phyloP scores from a whole-genome alignment of 805 yeast genomes.

The Suhomyces vadensis region DNA sequence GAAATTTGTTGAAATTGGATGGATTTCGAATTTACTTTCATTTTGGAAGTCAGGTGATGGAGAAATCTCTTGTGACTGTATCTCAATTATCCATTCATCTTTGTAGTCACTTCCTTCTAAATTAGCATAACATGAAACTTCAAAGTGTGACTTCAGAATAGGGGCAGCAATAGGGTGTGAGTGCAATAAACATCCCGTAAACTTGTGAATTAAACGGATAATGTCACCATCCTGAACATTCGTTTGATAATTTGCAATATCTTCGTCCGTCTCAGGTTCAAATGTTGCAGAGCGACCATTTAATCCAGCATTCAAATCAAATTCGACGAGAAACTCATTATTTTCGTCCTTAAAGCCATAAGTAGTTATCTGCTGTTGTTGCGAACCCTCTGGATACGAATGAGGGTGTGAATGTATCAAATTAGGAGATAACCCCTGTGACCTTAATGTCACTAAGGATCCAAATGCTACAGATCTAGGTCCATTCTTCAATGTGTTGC shows the following conservation, averaged over 20 bases:
- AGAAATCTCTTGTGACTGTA: conserved; percentile 59
- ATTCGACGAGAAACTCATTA: conserved; percentile 88
- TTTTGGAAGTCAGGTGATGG: conserved; percentile 41
- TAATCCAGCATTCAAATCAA: conserved; percentile 50
- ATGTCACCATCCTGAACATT: conserved; percentile 60
- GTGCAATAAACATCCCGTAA: conserved; percentile 75
- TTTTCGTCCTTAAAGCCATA: conserved; percentile 95
- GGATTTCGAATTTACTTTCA: conserved; percentile 55
- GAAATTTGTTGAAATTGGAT: conserved; percentile 76
- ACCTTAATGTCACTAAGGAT: conserved; percentile 63
- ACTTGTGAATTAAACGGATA: conserved; percentile 70
- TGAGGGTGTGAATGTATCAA: conserved; percentile 87
- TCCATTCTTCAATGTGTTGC: conserved; percentile 62
- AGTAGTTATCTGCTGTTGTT: conserved; percentile 92
- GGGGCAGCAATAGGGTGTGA: conserved; percentile 82
- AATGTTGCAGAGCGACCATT: conserved; percentile 33
- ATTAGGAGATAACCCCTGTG: conserved; percentile 71
- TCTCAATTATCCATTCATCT: conserved; percentile 90
- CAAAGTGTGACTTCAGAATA: conserved; percentile 62
- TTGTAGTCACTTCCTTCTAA: conserved; percentile 69
- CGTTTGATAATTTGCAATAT: conserved; percentile 16
- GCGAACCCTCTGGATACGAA: conserved; percentile 85
- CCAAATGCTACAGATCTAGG: conserved; percentile 67
- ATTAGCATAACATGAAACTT: conserved; percentile 87
- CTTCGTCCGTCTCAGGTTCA: conserved; percentile 19